Base-by-base conservation (phyloP, 768 basidiomycete genomes). In the Russula brevipes region DNA sequence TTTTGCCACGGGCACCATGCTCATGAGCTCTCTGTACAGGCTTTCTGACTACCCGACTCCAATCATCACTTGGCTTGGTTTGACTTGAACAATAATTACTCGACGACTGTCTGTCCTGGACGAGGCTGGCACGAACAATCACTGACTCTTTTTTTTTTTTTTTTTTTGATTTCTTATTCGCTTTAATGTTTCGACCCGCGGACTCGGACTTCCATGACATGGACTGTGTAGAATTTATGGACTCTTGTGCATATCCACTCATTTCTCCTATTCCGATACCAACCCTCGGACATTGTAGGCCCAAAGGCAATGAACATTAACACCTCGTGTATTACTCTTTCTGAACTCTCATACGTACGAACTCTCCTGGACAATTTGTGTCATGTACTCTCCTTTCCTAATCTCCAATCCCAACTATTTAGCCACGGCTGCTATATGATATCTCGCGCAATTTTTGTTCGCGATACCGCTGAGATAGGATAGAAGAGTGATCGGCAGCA, bases 251-350 rank as follows among this genome's bases (percentile, higher is more conserved):
- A 64, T 64, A 64, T 14, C 30, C 17, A 11, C 53, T n/a, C 33
- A 42, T 64, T 36, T 46, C 24, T 9, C 10, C 47, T 35, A 50
- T 42, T 55, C 5, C 45, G 11, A 59, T 64, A 60, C 53, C 57
- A 63, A 54, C 52, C 52, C 31, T 59, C 57, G 57, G 63, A 64
- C 59, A 64, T 30, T 60, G 63, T 64, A 64, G 53, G 63, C 49
- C 24, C 24, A 24, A 24, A 24, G 24, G 24, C 63, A 50, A 41
- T 14, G 63, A 54, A 64, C 63, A 4, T 44, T 64, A 30, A 5
- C 49, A 59, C 12, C 45, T 44, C 38, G 63, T 64, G 63, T 54
- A 61, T 49, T 31, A 60, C 14, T 49, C n/a, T 44, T 35, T 42
- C 50, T 11, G 58, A 52, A 39, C 44, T 31, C 24, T 24, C 24